Evolutionary conservation across 768 basidiomycete species (phyloP).

Genomic region (Crepidotus variabilis): DNA sequence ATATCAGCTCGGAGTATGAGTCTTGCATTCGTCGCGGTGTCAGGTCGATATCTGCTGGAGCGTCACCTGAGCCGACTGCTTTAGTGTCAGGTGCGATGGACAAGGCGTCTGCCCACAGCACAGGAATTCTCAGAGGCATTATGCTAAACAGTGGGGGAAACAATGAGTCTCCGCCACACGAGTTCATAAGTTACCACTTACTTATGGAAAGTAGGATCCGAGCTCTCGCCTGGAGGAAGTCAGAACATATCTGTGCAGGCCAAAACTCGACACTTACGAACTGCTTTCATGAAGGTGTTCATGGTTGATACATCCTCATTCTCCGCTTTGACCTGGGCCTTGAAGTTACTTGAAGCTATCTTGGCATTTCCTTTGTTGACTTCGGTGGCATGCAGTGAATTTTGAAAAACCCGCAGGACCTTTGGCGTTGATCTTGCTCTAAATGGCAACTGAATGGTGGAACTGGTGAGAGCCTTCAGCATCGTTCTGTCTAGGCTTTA

Average conservation of each 20-base stretch:
- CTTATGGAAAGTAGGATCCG: constrained; percentile 53
- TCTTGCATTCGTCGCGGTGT: constrained; percentile 61
- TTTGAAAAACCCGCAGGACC: background rate
- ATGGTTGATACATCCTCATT: constrained; percentile 56
- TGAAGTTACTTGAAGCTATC: constrained; percentile 9
- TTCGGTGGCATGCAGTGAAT: background rate
- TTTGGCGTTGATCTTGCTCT: too few relatives aligned
- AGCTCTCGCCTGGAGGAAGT: constrained; percentile 36
- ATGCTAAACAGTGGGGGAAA: constrained; percentile 31
- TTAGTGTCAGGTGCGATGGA: constrained; percentile 30
- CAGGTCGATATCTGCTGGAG: constrained; percentile 17
- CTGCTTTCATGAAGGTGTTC: constrained; percentile 49
- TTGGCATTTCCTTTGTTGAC: background rate
- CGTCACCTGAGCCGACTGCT: constrained; percentile 9
- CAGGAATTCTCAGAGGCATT: constrained; percentile 51
- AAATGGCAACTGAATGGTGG: background rate
- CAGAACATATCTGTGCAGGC: background rate
- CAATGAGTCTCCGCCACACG: too few relatives aligned
- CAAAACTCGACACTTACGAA: constrained; percentile 40
- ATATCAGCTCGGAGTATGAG: constrained; percentile 62
- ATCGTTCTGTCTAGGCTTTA: background rate
- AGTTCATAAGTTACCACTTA: too few relatives aligned
- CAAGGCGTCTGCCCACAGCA: constrained; percentile 58
- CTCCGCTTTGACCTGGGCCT: constrained; percentile 40
- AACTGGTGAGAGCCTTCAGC: background rate